Percentiles rank a stretch among this genome's conserved stretches.
These are phyloP conservation scores for Lachnellula suecica DNA, from an alignment of 2,329 filamentous ascomycete species.

Conservation along the genomic window DNA sequence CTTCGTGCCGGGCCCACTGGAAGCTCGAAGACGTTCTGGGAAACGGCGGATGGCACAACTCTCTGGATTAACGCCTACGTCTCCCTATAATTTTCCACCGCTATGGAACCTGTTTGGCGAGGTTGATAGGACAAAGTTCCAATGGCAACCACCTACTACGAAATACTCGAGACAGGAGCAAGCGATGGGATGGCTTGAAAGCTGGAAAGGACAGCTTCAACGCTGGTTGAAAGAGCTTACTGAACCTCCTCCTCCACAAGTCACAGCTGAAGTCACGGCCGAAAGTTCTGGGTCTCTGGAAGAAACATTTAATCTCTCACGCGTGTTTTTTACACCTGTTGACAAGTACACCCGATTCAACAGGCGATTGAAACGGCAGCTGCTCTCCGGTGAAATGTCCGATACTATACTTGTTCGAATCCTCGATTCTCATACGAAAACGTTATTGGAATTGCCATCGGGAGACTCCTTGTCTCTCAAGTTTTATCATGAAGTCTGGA, in stretches of 20 bases:
- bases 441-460: background rate
- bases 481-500: constrained; percentile 27
- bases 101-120: constrained; percentile 25
- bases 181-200: background rate
- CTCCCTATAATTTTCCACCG: constrained; percentile 11
- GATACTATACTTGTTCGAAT: constrained; percentile 9
- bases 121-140: constrained; percentile 27
- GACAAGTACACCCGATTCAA: constrained; percentile 21
- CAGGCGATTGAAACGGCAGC: constrained; percentile 19
- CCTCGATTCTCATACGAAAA: constrained; percentile 9
- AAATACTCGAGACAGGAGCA: constrained; percentile 6
- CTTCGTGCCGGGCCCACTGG: constrained; percentile 35
- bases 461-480: constrained; percentile 7
- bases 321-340: no score
- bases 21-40: constrained; percentile 32
- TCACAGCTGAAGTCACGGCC: background rate
- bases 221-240: constrained; percentile 15
- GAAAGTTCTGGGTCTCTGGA: no score
- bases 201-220: background rate
- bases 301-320: no score
- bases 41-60: constrained; percentile 32
- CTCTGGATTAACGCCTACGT: constrained; percentile 21
- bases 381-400: constrained; percentile 22
- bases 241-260: background rate
- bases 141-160: constrained; percentile 31